A percentile compares a stretch with the other conserved stretches of the same genome.
Conservation (phyloP, 2,329 filamentous ascomycete genomes). For the Verticillium longisporum region DNA sequence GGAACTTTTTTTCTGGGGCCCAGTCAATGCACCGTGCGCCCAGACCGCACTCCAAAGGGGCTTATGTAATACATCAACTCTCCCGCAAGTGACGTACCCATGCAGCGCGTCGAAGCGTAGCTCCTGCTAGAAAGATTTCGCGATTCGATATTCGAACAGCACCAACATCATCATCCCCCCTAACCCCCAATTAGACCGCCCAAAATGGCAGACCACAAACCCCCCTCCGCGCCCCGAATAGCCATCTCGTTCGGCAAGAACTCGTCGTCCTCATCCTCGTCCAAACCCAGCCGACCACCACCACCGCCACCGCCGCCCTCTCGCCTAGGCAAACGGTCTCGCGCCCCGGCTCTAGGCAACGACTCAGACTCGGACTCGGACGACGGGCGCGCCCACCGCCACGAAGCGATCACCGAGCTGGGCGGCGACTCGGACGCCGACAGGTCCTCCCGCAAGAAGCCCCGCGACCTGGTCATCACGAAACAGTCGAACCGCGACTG, state of each 20-base stretch:
- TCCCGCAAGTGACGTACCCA: background rate
- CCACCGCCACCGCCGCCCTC: constrained; percentile 29
- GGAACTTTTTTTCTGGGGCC: background rate
- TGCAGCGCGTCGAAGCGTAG: background rate
- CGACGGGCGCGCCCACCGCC: constrained; percentile 20
- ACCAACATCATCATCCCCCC: background rate
- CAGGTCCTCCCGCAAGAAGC: constrained; percentile 15
- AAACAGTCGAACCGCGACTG: constrained; percentile 55
- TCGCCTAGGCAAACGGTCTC: constrained; percentile 40
- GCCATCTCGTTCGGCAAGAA: constrained; percentile 11
- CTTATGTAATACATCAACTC: background rate
- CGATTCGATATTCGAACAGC: background rate
- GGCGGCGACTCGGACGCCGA: constrained; percentile 33
- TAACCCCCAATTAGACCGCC: background rate
- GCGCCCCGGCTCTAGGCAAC: constrained; percentile 32
- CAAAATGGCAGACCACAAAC: constrained; percentile 9
- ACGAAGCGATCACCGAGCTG: constrained; percentile 45
- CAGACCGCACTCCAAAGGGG: too few species aligned
- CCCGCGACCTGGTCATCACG: constrained; percentile 47
- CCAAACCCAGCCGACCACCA: background rate
- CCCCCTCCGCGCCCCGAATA: constrained; percentile 4
- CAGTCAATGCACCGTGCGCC: background rate
- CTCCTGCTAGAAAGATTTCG: background rate
- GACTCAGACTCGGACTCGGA: constrained; percentile 37
- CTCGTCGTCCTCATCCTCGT: background rate